Evolutionary conservation across 345 rosid genomes (phyloP).

Genomic region (Salix purpurea): DNA sequence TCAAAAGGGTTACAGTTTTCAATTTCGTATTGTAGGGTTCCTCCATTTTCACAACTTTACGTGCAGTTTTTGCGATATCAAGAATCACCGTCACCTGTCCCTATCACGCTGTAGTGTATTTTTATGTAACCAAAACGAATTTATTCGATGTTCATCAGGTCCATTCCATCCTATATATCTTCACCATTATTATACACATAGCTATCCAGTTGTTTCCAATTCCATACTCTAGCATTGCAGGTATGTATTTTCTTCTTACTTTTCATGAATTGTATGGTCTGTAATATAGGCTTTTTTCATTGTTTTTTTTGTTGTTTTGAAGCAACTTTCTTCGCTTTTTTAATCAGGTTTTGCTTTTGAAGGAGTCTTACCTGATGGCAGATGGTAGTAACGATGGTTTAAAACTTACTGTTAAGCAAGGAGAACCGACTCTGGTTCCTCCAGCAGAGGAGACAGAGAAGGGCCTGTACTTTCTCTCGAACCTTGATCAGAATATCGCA

Average conservation of each 20-base stretch:
- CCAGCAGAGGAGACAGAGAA: conserved; percentile 62
- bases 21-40: neutral
- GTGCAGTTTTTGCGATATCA: neutral
- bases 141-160: neutral
- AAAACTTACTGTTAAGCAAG: conserved; percentile 43
- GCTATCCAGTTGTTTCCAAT: neutral
- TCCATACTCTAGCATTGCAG: neutral
- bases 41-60: neutral
- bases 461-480: conserved; percentile 65
- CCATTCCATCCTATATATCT: conserved; percentile 32
- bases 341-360: conserved; percentile 19
- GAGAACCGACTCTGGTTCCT: conserved; percentile 50
- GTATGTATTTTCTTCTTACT: neutral
- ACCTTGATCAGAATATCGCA: conserved; percentile 89
- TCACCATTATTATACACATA: conserved; percentile 1
- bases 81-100: conserved; percentile 15
- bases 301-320: neutral
- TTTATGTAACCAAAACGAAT: conserved; percentile 23
- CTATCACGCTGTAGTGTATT: conserved; percentile 18
- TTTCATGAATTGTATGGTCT: neutral
- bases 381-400: conserved; percentile 11
- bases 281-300: neutral
- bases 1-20: neutral
- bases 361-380: conserved; percentile 34
- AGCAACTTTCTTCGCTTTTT: neutral